Base-by-base conservation (phyloP, 1,139 yeast genomes). In the Saccharomyces pastorianus region DNA sequence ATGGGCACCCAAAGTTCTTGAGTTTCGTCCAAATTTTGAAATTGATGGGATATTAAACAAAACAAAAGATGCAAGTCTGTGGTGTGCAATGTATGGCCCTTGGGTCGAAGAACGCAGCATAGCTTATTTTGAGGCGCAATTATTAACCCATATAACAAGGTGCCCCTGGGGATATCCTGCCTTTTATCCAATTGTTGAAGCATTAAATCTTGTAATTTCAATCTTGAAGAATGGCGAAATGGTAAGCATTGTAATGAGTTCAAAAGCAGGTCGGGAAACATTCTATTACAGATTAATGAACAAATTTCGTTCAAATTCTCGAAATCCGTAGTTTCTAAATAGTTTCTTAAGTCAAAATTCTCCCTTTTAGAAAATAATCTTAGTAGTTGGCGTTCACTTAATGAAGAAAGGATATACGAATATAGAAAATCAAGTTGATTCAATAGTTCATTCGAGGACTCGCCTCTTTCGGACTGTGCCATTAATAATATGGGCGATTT, bases 1-100 rank as follows among this genome's bases (percentile, higher is more conserved):
- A 93, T 76, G 0, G 99, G 99, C 13, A 89, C 80, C 98, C 98
- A 93, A 58, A 89, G 80, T 63, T 91, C 96, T 61, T 87, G 93
- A 51, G 73, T 69, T 7, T 65, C 65, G 7, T 65, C 59, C 20
- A 63, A 59, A 23, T 63, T 65, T 29, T 68, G 63, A 14, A 70
- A 65, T 53, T 72, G 74, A 60, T 81, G 80, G 65, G 78, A 81
- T 1, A 85, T 76, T 73, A 85, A 76, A 31, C 84, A 80, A 60
- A 84, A 83, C 27, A 85, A 68, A 13, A 85, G 71, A 56, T 84
- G 85, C n/a, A 85, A 71, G 64, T 85, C 93, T 1, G 82, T 81
- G 0, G 90, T 86, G 64, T 85, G 89, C 46, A 85, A 64, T 7
- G 85, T 80, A 65, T 85, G 90, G 29, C 76, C 75, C 51, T 75